Evolutionary conservation across 305 asterid species (phyloP), one percentile per base, ranked within the genome.

Genomic region (Fraxinus dipetala): DNA sequence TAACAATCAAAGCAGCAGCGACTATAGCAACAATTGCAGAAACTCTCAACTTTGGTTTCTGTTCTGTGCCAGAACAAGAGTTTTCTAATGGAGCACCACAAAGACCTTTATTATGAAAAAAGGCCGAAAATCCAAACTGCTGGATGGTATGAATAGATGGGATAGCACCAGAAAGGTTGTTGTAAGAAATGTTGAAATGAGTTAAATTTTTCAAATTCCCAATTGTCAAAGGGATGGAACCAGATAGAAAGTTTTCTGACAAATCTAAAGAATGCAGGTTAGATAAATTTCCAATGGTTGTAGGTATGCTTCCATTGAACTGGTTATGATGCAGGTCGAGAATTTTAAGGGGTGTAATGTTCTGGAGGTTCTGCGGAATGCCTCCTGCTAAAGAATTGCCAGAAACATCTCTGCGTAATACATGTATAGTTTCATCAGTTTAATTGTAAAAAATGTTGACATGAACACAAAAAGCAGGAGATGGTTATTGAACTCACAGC

Each of bases 11-110:
- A 63, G 93, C 88, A 61, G 98, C 99, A 79, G 99, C 98, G 69
- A 94, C 92, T 80, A 95, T 91, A 35, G 97, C 96, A n/a, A 94
- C 88, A 76, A 95, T 92, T 7, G 98, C 90, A 0, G 98, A 87
- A 70, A 84, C 87, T 30, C 97, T 91, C 86, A 95, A 75, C 86
- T 88, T 94, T 0, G 92, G 97, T 75, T 89, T 93, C 77, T 88
- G 75, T 5, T 83, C 28, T 78, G 85, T 63, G 11, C 86, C 65
- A 1, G 88, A 78, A 83, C 98, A 94, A 11, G 90, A 45, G 72
- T 54, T 86, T 3, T 83, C 88, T 34, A 92, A 83, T 10, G 97
- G 98, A 72, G 90, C 81, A 54, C 98, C 99, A 73, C 99, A 95
- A 3, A 95, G 97, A 20, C 88, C 90, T 6, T 89, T 88, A 82